Conservation (phyloP, 257 asterid genomes). For the Mitragyna speciosa region DNA sequence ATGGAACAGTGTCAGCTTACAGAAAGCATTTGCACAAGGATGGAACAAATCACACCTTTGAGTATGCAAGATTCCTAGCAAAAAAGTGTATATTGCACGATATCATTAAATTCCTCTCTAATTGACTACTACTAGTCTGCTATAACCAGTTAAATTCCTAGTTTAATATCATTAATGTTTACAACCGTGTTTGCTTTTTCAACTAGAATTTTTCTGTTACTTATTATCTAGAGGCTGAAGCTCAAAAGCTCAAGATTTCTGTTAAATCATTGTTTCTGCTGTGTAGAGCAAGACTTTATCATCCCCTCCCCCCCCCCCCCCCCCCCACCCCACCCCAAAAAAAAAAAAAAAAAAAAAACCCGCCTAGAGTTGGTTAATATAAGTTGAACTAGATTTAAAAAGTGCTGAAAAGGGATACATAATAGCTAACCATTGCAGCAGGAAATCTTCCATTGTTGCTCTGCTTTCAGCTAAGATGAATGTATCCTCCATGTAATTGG, state of each 20-base stretch:
- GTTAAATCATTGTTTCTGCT: too few relatives aligned
- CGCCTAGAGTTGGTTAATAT: too few relatives aligned
- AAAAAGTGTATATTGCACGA: not conserved
- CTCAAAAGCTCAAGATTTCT: too few relatives aligned
- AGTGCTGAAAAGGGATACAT: not conserved
- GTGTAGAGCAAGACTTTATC: too few relatives aligned
- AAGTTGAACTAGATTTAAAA: not conserved
- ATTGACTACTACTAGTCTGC: too few relatives aligned
- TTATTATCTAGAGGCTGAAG: too few relatives aligned
- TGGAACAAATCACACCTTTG: not conserved
- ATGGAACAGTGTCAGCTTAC: slow-evolving; percentile 5
- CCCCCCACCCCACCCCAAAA: not conserved
- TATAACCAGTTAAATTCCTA: not conserved
- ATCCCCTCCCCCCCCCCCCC: too few relatives aligned
- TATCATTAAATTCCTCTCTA: not conserved
- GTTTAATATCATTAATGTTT: not conserved
- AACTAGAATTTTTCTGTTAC: too few relatives aligned
- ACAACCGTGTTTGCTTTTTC: too few relatives aligned
- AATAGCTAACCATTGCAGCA: slow-evolving; percentile 58
- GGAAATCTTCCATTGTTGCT: slow-evolving; percentile 51
- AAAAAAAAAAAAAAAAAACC: not conserved
- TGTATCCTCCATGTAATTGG: slow-evolving; percentile 49
- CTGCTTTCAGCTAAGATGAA: slow-evolving; percentile 48
- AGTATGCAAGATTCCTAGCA: too few relatives aligned
- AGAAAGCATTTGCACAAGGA: not conserved